phyloP scores from a whole-genome alignment of 305 asterid species.

The Nicotiana rustica region DNA sequence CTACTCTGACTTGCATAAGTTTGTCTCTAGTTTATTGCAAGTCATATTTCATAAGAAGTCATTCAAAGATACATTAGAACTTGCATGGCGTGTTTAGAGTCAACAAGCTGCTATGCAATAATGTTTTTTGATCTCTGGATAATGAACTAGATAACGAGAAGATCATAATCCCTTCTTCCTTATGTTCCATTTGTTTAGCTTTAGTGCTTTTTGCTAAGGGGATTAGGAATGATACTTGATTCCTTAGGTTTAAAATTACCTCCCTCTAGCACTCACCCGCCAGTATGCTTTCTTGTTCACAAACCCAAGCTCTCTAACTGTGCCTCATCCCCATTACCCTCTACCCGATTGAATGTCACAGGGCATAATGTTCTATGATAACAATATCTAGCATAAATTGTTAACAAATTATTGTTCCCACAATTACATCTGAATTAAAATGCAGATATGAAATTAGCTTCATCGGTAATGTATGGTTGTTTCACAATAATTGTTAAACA shows the following conservation, averaged over 20 bases:
- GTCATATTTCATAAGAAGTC: not conserved
- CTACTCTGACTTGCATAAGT: not conserved
- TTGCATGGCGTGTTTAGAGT: not conserved
- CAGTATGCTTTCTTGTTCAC: not conserved
- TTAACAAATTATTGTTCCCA: too few species aligned
- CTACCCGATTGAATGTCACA: not conserved
- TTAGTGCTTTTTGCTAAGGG: not conserved
- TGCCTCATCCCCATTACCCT: not conserved
- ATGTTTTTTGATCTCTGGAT: not conserved
- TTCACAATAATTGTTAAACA: too few species aligned
- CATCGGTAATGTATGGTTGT: too few species aligned
- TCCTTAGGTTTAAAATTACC: not conserved
- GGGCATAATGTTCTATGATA: too few species aligned
- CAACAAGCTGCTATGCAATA: not conserved
- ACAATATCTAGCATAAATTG: too few species aligned
- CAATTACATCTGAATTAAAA: too few species aligned
- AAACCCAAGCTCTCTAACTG: not conserved
- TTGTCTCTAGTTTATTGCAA: not conserved
- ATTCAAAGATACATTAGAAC: not conserved
- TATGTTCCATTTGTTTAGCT: not conserved
- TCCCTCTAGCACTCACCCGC: not conserved
- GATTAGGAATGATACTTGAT: slow-evolving; percentile 11
- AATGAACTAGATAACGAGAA: not conserved
- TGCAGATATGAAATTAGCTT: too few species aligned
- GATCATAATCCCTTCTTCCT: not conserved